Evolutionary conservation across 345 rosid species (phyloP).

Genomic region (Populus ilicifolia): DNA sequence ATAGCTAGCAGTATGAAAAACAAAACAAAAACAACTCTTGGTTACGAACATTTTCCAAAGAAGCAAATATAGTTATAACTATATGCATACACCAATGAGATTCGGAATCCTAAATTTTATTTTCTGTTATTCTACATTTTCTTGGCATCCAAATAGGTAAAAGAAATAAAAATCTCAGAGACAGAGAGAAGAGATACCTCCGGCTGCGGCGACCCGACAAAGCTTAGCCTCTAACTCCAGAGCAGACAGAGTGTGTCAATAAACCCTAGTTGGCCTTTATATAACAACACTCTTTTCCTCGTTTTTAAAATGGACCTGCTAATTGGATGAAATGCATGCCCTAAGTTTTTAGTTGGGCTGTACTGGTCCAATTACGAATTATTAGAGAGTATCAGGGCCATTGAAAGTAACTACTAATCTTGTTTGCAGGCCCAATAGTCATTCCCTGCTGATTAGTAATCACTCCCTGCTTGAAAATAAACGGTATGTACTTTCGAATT

Average conservation of each 20-base stretch:
- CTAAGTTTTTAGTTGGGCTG: background rate
- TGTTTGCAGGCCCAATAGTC: too few species aligned
- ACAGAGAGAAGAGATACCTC: slow-evolving; percentile 1
- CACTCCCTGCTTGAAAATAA: background rate
- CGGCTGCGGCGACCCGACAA: slow-evolving; percentile 19
- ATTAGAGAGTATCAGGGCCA: background rate
- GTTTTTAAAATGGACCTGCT: background rate
- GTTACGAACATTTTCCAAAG: background rate
- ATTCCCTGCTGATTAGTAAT: too few species aligned
- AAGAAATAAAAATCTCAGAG: background rate
- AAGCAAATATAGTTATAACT: background rate
- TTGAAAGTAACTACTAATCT: background rate
- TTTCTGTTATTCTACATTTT: background rate
- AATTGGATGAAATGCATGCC: background rate
- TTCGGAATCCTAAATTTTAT: background rate
- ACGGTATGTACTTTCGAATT: background rate
- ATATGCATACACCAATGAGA: background rate
- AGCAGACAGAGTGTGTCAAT: background rate
- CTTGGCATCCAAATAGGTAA: background rate
- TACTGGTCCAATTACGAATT: background rate
- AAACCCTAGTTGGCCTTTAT: slow-evolving; percentile 14
- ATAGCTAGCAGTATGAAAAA: background rate
- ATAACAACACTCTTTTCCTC: background rate
- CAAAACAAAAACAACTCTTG: background rate
- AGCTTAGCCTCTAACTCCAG: background rate